Evolutionary conservation across 176 grass and related monocot genomes (phyloP).

Genomic region (Tillandsia leiboldiana): DNA sequence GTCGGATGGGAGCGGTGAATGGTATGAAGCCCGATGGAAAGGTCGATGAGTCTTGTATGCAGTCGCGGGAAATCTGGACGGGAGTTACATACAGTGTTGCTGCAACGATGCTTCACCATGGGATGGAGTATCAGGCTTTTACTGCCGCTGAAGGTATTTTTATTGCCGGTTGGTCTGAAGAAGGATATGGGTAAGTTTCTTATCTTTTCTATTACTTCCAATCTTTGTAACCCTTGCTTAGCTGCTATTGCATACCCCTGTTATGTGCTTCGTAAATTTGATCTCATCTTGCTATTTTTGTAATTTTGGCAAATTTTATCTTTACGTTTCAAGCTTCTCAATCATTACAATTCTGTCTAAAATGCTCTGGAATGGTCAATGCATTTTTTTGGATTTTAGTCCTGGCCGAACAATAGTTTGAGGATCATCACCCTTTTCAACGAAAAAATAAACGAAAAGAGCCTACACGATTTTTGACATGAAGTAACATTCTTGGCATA

Average conservation of each 20-base stretch:
- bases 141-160: constrained; percentile 83
- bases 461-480: too few species aligned
- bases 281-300: background rate
- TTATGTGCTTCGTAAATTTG: background rate
- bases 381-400: too few species aligned
- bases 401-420: too few species aligned
- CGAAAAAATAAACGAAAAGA: too few species aligned
- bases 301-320: background rate
- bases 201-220: background rate
- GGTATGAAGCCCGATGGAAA: constrained; percentile 90
- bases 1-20: constrained; percentile 81
- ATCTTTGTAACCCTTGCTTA: background rate
- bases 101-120: constrained; percentile 82
- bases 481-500: too few species aligned
- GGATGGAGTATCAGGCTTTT: constrained; percentile 92
- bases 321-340: too few species aligned
- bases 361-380: too few species aligned
- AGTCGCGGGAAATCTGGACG: constrained; percentile 96
- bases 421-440: too few species aligned
- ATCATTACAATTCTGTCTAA: too few species aligned
- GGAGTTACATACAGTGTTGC: constrained; percentile 84
- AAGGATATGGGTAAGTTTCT: constrained; percentile 75
- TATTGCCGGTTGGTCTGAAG: constrained; percentile 73
- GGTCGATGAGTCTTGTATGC: constrained; percentile 94
- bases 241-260: background rate